Base-by-base conservation (phyloP, 306 rosid genomes). In the Alnus rubra region DNA sequence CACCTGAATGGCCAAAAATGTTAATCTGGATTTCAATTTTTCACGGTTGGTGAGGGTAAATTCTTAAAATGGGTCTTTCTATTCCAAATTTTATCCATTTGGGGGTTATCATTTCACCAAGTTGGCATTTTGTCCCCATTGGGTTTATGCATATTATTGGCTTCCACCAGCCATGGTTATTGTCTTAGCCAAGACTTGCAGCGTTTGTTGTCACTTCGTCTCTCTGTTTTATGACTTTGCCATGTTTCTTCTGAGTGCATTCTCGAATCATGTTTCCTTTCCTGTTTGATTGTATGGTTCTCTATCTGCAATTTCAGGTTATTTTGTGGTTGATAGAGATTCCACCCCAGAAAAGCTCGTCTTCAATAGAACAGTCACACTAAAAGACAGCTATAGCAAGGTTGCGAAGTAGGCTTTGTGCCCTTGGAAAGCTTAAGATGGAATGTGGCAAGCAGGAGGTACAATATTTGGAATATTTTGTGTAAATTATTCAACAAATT, bases 281-380 rank as follows among this genome's bases (percentile, higher is more conserved):
- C 42, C 19, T 19, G 48, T 28, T 11, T 31, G 28, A 74, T 48
- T 47, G 30, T 47, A 75, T 67, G 51, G 62, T 44, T 4, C 74
- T 78, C 16, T 76, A 35, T 77, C 11, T 88, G 69, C 79, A 48
- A 56, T 84, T 83, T 12, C 89, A 96, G 99, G 99, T 23, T 96
- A 93, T 89, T 96, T 96, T 85, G 91, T 79, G 78, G 96, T 96
- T 3, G 98, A 96, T 80, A 84, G 74, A 81, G 98, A 96, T 78
- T 90, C 99, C 0, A 87, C 93, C 79, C 80, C 91, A 4, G 98
- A 88, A 71, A 96, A 91, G 76, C 94, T 93, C 37, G 89, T 96
- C 70, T 93, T 96, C 30, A 95, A 95, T 71, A 87, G 98, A 62
- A 93, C 99, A 0, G 99, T 95, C 70, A 95, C 96, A 1, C 84